Percentiles rank a stretch among this genome's conserved stretches.
phyloP scores from a whole-genome alignment of 2,329 filamentous ascomycete genomes.

The Lasiodiplodia theobromae region DNA sequence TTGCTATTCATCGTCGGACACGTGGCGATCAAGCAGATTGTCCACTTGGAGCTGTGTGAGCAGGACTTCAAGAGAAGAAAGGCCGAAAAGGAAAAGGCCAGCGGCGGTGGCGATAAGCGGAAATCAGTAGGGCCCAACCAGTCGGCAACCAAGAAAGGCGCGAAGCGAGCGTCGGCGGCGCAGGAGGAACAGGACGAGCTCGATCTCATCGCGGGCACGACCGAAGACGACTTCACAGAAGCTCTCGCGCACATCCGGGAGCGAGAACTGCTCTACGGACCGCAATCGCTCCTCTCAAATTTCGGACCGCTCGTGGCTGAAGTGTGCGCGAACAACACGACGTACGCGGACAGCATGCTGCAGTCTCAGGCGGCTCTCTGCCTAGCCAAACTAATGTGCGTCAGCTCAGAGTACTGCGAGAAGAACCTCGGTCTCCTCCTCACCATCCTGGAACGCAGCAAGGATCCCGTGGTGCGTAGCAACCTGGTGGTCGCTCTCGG shows the following conservation, averaged over 20 bases:
- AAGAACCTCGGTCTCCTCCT: slow-evolving; percentile 90
- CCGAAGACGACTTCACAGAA: slow-evolving; percentile 91
- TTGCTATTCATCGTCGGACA: slow-evolving; percentile 95
- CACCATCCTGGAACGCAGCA: slow-evolving; percentile 94
- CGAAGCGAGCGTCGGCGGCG: slow-evolving; percentile 56
- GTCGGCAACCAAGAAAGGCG: slow-evolving; percentile 47
- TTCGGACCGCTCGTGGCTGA: slow-evolving; percentile 93
- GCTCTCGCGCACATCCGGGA: slow-evolving; percentile 86
- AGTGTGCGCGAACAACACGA: slow-evolving; percentile 92
- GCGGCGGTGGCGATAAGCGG: slow-evolving; percentile 35
- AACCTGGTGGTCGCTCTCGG: slow-evolving; percentile 97
- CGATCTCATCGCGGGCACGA: slow-evolving; percentile 95
- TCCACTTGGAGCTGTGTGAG: slow-evolving; percentile 96
- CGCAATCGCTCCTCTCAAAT: slow-evolving; percentile 81
- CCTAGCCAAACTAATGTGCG: slow-evolving; percentile 98
- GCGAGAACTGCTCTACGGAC: slow-evolving; percentile 82
- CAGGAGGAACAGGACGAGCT: slow-evolving; percentile 83
- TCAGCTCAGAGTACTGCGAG: slow-evolving; percentile 96
- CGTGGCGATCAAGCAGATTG: slow-evolving; percentile 98
- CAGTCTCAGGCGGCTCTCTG: slow-evolving; percentile 94
- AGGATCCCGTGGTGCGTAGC: slow-evolving; percentile 89
- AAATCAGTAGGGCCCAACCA: slow-evolving; percentile 42
- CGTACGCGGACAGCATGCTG: slow-evolving; percentile 86
- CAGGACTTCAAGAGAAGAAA: slow-evolving; percentile 97
- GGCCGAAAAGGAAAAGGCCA: slow-evolving; percentile 78